Evolutionary conservation across 2,329 filamentous ascomycete species (phyloP), one percentile per base, ranked within the genome.

Genomic region (Aspergillus sp.): DNA sequence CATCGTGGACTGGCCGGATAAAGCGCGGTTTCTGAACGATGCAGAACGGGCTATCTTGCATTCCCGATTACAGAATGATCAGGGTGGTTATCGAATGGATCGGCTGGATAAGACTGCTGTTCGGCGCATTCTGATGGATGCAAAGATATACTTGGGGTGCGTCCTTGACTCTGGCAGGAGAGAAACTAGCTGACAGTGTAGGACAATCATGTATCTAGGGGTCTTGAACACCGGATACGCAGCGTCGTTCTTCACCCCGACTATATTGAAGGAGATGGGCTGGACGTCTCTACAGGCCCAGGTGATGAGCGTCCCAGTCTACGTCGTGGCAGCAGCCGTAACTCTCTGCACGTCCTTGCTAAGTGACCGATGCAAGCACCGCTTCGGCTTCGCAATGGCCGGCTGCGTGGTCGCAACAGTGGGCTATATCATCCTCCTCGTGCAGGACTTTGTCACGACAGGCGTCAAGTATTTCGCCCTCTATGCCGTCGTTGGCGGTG

Each of bases 281-380:
- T 74, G 69, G 68, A 68, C 68, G 2, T 50, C 61, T n/a, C 60
- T 62, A 17, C 62, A 60, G 8, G 70, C 72, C 17, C 71, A 74
- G 52, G 66, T 71, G 40, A 69, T 71, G 58, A 68, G 63, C 17
- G 70, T 74, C 33, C 72, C 72, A 0, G 63, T 73, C 46, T 74
- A 69, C 55, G 58, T 64, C 1, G 65, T 66, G 14, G 67, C 66
- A 2, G 67, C 67, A 17, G 60, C 70, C 1, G 44, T 69, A 19
- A 66, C 67, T 0, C 59, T 73, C 7, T 60, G 57, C 5, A 56
- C 52, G n/a, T 57, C 59, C 14, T 59, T 49, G 39, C 3, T 61
- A 35, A 59, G 56, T 39, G 61, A 61, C 49, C 37, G 50, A n/a
- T 50, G 61, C 4, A 56, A 51, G n/a, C 59, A 58, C 49, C 59